These are phyloP conservation scores for Ambrosia artemisiifolia DNA, from an alignment of 129 eudicot genomes.

Conservation along the genomic window DNA sequence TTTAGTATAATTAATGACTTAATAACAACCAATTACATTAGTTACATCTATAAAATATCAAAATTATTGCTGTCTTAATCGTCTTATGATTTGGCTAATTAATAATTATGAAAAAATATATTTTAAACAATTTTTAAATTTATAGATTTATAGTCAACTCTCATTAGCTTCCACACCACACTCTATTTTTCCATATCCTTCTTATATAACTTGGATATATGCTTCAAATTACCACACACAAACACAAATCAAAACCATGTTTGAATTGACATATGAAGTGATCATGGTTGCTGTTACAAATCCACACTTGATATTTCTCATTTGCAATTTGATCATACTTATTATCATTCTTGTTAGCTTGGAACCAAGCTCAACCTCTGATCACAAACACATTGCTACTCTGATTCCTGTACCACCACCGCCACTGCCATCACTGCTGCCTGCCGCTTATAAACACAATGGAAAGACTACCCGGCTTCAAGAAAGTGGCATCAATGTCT, in stretches of 20 bases:
- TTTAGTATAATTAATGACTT: too few relatives aligned
- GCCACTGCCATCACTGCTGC: background rate
- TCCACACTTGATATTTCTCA: constrained; percentile 46
- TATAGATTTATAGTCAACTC: constrained; percentile 8
- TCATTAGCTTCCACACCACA: constrained; percentile 51
- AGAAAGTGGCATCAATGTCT: constrained; percentile 18
- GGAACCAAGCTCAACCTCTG: constrained; percentile 25
- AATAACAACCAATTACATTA: too few relatives aligned
- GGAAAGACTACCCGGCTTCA: background rate
- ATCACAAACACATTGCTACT: background rate
- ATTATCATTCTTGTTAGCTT: constrained; percentile 50
- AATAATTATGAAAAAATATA: background rate
- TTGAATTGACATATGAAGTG: constrained; percentile 18
- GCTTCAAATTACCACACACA: background rate
- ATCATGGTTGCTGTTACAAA: constrained; percentile 45
- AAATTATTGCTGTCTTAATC: background rate
- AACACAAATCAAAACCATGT: constrained; percentile 25
- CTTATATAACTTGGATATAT: constrained; percentile 18
- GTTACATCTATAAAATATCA: background rate
- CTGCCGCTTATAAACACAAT: background rate
- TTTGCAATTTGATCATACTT: constrained; percentile 58
- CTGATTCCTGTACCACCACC: background rate
- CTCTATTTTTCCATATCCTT: too few relatives aligned
- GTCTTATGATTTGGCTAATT: background rate
- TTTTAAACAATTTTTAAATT: background rate